These are phyloP conservation scores for Thalassiosira sp. DNA, from an alignment of 352 stramenopile genomes.

Conservation along the genomic window DNA sequence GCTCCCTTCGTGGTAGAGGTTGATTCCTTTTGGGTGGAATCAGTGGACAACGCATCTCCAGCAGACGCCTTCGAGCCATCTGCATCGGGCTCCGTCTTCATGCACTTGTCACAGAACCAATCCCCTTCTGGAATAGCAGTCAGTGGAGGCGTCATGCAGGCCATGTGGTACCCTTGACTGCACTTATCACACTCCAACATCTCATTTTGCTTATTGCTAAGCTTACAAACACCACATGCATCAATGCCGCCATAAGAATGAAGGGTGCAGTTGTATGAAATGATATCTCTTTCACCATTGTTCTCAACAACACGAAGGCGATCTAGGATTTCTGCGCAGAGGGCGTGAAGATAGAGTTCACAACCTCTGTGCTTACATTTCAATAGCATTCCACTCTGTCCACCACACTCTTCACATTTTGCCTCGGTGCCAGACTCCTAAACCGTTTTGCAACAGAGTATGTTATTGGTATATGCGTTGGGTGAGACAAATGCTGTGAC, in stretches of 20 bases:
- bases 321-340: conserved; percentile 27
- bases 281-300: conserved; percentile 12
- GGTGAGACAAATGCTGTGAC: not conserved
- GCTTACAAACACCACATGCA: conserved; percentile 22
- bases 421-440: conserved; percentile 10
- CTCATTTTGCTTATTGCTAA: conserved; percentile 26
- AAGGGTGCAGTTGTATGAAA: conserved; percentile 26
- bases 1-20: not conserved
- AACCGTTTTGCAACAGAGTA: not conserved
- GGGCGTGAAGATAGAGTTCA: conserved; percentile 15
- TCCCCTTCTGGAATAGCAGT: conserved; percentile 29
- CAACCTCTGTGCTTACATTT: conserved; percentile 17
- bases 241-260: conserved; percentile 21
- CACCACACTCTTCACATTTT: conserved; percentile 19
- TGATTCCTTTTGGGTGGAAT: not conserved
- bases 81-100: not conserved
- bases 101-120: conserved; percentile 25
- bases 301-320: conserved; percentile 16
- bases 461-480: not conserved
- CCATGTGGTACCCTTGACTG: conserved; percentile 30
- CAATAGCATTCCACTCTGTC: conserved; percentile 19
- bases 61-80: not conserved
- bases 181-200: conserved; percentile 40
- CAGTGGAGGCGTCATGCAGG: conserved; percentile 17
- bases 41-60: too few species aligned